Conservation (phyloP, 371 early-diverging fungal genomes). For the Capniomyces stellatus region DNA sequence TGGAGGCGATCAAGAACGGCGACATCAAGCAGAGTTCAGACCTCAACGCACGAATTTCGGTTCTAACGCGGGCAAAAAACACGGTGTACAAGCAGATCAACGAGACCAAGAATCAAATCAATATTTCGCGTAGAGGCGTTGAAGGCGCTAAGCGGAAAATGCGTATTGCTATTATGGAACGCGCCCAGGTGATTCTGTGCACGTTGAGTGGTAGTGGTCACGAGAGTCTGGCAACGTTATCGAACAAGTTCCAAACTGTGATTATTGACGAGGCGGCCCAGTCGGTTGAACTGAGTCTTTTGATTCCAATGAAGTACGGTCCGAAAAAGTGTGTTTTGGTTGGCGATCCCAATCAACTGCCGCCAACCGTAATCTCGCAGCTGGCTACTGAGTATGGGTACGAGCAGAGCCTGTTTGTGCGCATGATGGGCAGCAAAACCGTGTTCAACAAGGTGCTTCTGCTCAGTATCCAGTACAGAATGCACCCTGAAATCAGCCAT, state of each 20-base stretch:
- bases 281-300: constrained; percentile 68
- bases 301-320: constrained; percentile 82
- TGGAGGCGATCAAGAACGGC: not conserved
- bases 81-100: not conserved
- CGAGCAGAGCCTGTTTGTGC: constrained; percentile 76
- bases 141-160: constrained; percentile 23
- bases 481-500: constrained; percentile 83
- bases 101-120: not conserved
- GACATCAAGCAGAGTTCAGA: not conserved
- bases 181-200: constrained; percentile 56
- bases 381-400: constrained; percentile 54
- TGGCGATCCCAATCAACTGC: constrained; percentile 96
- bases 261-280: constrained; percentile 98
- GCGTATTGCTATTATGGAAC: constrained; percentile 44
- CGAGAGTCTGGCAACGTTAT: constrained; percentile 44
- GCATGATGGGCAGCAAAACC: constrained; percentile 40
- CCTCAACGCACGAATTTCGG: not conserved
- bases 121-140: not conserved
- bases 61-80: not conserved
- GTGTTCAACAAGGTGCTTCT: constrained; percentile 42
- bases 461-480: constrained; percentile 88
- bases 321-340: constrained; percentile 74
- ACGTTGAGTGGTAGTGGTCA: constrained; percentile 82
- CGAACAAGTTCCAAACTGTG: constrained; percentile 52
- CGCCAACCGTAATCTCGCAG: constrained; percentile 76